phyloP scores from a whole-genome alignment of 345 rosid species.

The Eucalyptus shirleyi region DNA sequence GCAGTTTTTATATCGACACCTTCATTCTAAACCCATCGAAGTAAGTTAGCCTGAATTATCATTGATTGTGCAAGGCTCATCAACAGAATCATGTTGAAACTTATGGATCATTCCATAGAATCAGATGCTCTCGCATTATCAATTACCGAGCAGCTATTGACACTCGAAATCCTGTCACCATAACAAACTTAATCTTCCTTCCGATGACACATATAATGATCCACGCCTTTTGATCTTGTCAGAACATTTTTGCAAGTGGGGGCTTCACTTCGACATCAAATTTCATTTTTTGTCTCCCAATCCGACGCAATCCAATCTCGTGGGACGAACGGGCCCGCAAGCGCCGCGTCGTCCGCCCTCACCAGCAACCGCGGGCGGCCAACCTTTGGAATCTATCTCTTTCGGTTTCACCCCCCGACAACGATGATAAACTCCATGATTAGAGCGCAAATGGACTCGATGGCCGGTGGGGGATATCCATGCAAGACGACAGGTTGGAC shows the following conservation, averaged over 20 bases:
- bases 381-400: background rate
- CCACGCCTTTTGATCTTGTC: background rate
- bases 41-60: background rate
- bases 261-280: background rate
- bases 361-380: background rate
- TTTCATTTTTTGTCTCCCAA: background rate
- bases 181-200: no score
- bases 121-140: background rate
- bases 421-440: background rate
- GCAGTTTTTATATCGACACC: no score
- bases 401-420: background rate
- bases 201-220: no score
- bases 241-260: no score
- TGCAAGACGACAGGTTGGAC: background rate
- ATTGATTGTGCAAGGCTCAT: no score
- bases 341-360: background rate
- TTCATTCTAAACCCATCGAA: no score
- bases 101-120: no score
- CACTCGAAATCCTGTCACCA: fast-evolving
- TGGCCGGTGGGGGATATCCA: background rate
- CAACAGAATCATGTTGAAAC: fast-evolving
- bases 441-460: background rate
- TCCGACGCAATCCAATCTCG: background rate
- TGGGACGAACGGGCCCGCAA: background rate
- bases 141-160: fast-evolving